phyloP scores from a whole-genome alignment of 305 asterid species.

The Solanum hybrid region DNA sequence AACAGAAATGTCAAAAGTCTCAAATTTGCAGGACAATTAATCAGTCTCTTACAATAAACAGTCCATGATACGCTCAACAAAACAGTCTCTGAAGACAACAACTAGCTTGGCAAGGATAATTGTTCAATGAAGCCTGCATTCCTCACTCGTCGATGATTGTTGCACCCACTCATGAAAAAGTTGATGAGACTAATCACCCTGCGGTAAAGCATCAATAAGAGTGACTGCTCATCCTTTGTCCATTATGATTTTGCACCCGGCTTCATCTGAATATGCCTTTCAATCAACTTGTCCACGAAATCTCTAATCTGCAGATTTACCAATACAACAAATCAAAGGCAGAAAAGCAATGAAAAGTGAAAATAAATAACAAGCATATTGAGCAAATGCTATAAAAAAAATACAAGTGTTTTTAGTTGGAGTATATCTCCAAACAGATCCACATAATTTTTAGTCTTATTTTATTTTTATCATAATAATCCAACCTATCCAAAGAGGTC shows the following conservation, averaged over 20 bases:
- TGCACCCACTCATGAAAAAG: background rate
- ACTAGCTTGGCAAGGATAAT: background rate
- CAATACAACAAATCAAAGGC: slow-evolving; percentile 16
- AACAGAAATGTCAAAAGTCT: background rate
- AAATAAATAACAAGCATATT: background rate
- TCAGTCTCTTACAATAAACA: background rate
- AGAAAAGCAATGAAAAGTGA: background rate
- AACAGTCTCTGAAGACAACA: background rate
- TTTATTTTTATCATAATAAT: background rate
- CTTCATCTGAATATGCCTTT: slow-evolving; percentile 65
- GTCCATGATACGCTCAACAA: background rate
- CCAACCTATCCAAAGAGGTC: background rate
- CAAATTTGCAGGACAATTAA: background rate
- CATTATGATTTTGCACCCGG: slow-evolving; percentile 48
- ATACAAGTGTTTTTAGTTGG: background rate
- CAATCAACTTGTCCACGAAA: slow-evolving; percentile 84
- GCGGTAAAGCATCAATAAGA: slow-evolving; percentile 1
- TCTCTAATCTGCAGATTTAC: slow-evolving; percentile 69
- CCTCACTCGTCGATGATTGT: background rate
- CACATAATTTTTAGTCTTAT: background rate
- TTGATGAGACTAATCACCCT: slow-evolving; percentile 3
- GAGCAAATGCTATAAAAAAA: background rate
- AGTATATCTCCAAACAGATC: background rate
- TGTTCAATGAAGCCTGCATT: background rate
- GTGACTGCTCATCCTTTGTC: slow-evolving; percentile 19